A percentile compares a stretch with the other conserved stretches of the same genome.
These are phyloP conservation scores for Ilyonectria sp. DNA, from an alignment of 2,329 filamentous ascomycete genomes.

Conservation along the genomic window DNA sequence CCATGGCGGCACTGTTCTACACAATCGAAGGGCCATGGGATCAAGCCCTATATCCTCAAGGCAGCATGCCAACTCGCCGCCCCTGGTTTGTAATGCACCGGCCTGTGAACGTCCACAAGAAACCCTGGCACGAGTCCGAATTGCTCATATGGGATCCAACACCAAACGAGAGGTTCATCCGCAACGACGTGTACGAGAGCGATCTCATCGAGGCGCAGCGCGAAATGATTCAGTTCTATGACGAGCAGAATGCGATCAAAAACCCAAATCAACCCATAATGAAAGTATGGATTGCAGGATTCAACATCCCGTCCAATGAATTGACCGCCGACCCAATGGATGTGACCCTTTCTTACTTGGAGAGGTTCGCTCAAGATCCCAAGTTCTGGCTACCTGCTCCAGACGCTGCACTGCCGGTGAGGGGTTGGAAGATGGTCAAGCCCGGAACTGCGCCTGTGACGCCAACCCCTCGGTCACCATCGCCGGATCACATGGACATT, in stretches of 20 bases:
- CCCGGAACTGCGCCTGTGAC: conserved; percentile 19
- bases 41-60: conserved; percentile 33
- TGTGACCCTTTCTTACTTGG: conserved; percentile 57
- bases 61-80: conserved; percentile 51
- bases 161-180: conserved; percentile 46
- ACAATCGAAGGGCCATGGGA: conserved; percentile 60
- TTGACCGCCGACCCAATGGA: conserved; percentile 57
- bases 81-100: conserved; percentile 69
- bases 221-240: conserved; percentile 58
- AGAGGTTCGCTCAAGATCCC: conserved; percentile 51
- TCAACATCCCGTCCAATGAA: conserved; percentile 40
- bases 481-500: conserved; percentile 40
- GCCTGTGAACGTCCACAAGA: conserved; percentile 56
- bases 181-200: conserved; percentile 42
- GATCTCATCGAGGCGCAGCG: conserved; percentile 64
- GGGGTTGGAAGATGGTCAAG: conserved; percentile 58
- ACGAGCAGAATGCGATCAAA: conserved; percentile 42
- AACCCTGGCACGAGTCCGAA: conserved; percentile 56
- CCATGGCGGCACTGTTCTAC: conserved; percentile 63
- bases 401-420: conserved; percentile 43
- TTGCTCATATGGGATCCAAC: conserved; percentile 69
- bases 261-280: conserved; percentile 55
- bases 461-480: neutral
- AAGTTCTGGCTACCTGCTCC: conserved; percentile 56
- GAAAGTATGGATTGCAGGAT: conserved; percentile 63